Percentiles rank a stretch among this genome's conserved stretches.
phyloP scores from a whole-genome alignment of 176 grass and related monocot species.

The Saccharum spontaneum region DNA sequence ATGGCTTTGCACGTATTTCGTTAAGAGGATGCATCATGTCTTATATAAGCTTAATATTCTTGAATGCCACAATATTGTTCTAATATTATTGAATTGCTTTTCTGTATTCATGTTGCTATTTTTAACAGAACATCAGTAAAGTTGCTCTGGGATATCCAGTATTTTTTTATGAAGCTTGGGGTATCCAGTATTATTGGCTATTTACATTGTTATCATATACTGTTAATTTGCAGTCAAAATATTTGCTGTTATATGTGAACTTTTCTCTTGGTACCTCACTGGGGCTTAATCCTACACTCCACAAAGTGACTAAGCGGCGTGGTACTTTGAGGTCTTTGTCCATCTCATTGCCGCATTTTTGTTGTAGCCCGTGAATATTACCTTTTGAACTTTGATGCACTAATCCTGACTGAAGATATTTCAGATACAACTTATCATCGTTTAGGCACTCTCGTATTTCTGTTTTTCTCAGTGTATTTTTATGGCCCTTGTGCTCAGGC shows the following conservation, averaged over 20 bases:
- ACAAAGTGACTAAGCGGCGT: neutral
- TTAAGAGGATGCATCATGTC: neutral
- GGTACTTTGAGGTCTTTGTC: conserved; percentile 20
- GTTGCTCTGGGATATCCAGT: neutral
- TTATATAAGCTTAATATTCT: neutral
- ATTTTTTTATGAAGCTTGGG: no score
- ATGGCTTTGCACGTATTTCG: no score
- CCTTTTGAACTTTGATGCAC: neutral
- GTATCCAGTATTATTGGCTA: neutral
- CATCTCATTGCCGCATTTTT: neutral
- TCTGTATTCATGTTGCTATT: neutral
- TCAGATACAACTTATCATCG: neutral
- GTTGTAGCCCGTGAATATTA: neutral
- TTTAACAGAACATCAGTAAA: neutral
- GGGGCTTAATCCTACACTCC: neutral
- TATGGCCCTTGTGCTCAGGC: conserved; percentile 38
- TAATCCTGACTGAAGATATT: conserved; percentile 11
- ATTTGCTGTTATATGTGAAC: neutral
- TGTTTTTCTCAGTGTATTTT: conserved; percentile 14
- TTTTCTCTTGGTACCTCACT: neutral
- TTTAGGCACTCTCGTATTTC: neutral
- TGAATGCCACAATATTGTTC: conserved; percentile 8
- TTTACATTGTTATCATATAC: neutral
- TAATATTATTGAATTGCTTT: neutral
- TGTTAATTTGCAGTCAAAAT: neutral